phyloP scores from a whole-genome alignment of 2,329 filamentous ascomycete species.

The Fusarium goolgardi region DNA sequence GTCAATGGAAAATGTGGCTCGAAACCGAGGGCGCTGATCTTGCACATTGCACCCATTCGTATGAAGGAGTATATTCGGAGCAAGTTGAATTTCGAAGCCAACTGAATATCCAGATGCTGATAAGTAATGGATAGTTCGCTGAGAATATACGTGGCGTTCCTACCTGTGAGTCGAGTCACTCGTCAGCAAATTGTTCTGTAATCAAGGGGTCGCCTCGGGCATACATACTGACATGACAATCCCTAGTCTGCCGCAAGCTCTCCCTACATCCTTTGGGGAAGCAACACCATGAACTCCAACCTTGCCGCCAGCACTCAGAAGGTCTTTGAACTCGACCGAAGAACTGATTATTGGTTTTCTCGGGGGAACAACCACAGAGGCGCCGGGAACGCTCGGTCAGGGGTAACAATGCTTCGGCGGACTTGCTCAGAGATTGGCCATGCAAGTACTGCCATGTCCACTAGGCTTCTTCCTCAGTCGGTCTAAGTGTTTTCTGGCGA shows the following conservation, averaged over 20 bases:
- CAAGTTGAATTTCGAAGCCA: not conserved
- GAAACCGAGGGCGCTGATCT: not conserved
- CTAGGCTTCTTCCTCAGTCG: not conserved
- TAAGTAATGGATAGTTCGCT: not conserved
- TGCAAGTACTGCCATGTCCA: too few relatives aligned
- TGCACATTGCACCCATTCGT: not conserved
- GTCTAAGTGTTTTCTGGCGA: not conserved
- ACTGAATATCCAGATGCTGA: not conserved
- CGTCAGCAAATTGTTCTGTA: not conserved
- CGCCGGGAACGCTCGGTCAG: rapidly evolving
- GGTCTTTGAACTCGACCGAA: not conserved
- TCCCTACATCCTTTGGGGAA: not conserved
- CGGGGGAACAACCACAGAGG: rapidly evolving
- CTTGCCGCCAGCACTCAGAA: too few relatives aligned
- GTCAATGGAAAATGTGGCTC: not conserved
- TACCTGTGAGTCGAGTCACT: not conserved
- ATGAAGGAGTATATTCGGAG: not conserved
- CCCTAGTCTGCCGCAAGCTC: not conserved
- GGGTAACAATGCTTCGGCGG: not conserved
- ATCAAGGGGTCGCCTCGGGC: not conserved
- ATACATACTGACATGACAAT: not conserved
- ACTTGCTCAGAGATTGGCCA: not conserved
- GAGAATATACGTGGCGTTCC: too few relatives aligned
- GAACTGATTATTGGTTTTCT: too few relatives aligned
- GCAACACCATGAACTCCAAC: not conserved